Percentiles rank a stretch among this genome's conserved stretches.
Evolutionary conservation across 169 alveolate genomes (phyloP).

Genomic region (Miamiensis avidus): DNA sequence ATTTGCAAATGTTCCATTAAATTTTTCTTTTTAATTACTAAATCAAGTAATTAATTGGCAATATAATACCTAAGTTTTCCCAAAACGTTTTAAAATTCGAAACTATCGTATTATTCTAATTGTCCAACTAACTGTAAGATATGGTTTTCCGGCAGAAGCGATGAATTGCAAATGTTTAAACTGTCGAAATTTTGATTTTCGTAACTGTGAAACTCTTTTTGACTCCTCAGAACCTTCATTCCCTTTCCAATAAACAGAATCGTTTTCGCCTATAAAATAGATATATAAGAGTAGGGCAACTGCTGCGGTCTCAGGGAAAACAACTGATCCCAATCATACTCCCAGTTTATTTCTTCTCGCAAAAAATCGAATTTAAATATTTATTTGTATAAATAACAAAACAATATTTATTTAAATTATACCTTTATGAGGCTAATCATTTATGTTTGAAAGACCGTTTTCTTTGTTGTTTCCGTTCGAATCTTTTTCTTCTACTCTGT

Average conservation of each 20-base stretch:
- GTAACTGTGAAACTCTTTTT: background rate
- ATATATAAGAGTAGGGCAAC: constrained; percentile 13
- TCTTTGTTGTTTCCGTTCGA: background rate
- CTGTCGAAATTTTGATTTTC: no score
- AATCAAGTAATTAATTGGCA: constrained; percentile 16
- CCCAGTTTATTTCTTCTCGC: background rate
- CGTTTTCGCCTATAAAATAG: constrained; percentile 14
- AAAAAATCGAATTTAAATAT: background rate
- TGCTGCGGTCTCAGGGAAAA: constrained; percentile 8
- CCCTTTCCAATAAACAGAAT: constrained; percentile 27
- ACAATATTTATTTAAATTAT: background rate
- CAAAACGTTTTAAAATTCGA: constrained; percentile 6
- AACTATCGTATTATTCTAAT: constrained; percentile 3
- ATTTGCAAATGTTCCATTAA: constrained; percentile 8
- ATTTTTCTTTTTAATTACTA: constrained; percentile 23
- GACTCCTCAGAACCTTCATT: constrained; percentile 13
- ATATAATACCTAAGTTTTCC: constrained; percentile 18
- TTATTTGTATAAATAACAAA: background rate
- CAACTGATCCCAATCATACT: constrained; percentile 23
- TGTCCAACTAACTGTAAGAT: constrained; percentile 2
- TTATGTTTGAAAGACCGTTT: background rate
- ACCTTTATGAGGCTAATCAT: no score
- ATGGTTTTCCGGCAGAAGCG: constrained; percentile 11
- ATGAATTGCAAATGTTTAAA: no score
- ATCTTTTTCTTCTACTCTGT: constrained; percentile 6